A percentile compares a stretch with the other conserved stretches of the same genome.
phyloP scores from a whole-genome alignment of 1,139 yeast genomes.

The Nematodospora anomalae region DNA sequence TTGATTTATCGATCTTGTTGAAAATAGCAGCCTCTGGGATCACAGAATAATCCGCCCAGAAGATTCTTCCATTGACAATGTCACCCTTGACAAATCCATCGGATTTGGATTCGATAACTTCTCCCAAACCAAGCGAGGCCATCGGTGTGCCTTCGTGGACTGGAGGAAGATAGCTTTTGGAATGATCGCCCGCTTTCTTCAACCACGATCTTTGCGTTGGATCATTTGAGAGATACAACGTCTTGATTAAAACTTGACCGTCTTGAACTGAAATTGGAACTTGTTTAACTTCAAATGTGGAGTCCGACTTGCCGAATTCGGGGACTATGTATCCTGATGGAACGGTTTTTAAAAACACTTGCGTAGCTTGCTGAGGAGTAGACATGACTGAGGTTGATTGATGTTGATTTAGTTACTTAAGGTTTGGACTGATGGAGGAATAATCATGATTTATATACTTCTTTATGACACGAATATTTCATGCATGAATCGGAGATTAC shows the following conservation, averaged over 20 bases:
- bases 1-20: conserved; percentile 25
- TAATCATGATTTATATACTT: background rate
- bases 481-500: background rate
- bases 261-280: conserved; percentile 27
- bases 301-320: conserved; percentile 18
- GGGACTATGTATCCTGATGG: conserved; percentile 20
- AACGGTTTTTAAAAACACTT: conserved; percentile 17
- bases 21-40: conserved; percentile 20
- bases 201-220: conserved; percentile 71
- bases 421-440: too few species aligned
- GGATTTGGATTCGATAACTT: conserved; percentile 46
- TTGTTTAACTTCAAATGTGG: conserved; percentile 24
- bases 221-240: conserved; percentile 57
- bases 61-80: conserved; percentile 27
- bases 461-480: background rate
- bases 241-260: conserved; percentile 49
- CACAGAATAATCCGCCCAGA: conserved; percentile 34
- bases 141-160: conserved; percentile 48
- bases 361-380: conserved; percentile 12
- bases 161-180: conserved; percentile 48
- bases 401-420: too few species aligned
- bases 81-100: conserved; percentile 45
- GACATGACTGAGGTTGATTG: conserved; percentile 13
- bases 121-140: conserved; percentile 51
- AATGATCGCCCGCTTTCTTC: conserved; percentile 38